These are phyloP conservation scores for Dryadomyces quercus-mongolicae DNA, from an alignment of 2,329 filamentous ascomycete species.

Conservation along the genomic window DNA sequence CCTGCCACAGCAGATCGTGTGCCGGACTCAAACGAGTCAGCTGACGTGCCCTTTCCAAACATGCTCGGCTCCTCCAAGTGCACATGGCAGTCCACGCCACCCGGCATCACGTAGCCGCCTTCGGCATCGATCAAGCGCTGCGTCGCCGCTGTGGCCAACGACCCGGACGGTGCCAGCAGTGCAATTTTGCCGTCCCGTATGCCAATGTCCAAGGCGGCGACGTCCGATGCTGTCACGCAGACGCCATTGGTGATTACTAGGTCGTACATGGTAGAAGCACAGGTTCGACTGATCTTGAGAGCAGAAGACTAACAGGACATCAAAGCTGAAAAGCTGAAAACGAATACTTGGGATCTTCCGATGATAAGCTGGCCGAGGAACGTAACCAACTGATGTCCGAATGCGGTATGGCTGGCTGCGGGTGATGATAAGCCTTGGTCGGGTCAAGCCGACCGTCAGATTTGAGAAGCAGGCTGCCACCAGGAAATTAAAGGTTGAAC, in stretches of 20 bases:
- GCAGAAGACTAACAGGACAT: not conserved
- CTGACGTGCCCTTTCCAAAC: slow-evolving; percentile 20
- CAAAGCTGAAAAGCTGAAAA: not conserved
- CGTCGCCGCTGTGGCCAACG: slow-evolving; percentile 17
- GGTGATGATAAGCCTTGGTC: too few relatives aligned
- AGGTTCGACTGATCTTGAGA: too few relatives aligned
- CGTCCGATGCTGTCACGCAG: slow-evolving; percentile 29
- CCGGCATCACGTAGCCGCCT: slow-evolving; percentile 29
- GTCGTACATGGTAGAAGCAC: slow-evolving; percentile 16
- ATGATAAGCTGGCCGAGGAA: not conserved
- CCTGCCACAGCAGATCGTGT: slow-evolving; percentile 43
- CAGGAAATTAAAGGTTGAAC: too few relatives aligned
- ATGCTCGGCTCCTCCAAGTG: slow-evolving; percentile 26
- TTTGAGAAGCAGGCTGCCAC: too few relatives aligned
- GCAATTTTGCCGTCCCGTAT: slow-evolving; percentile 30
- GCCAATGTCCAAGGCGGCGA: slow-evolving; percentile 27
- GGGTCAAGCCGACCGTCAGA: too few relatives aligned
- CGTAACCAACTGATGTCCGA: not conserved
- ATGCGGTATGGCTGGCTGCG: too few relatives aligned
- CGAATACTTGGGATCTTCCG: too few relatives aligned
- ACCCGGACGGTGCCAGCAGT: slow-evolving; percentile 24
- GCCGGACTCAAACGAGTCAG: slow-evolving; percentile 25
- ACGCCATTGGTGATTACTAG: slow-evolving; percentile 29
- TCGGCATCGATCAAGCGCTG: slow-evolving; percentile 26
- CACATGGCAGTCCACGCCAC: slow-evolving; percentile 28